phyloP scores from a whole-genome alignment of 768 basidiomycete species.

The Pleurotus salmoneostramineus region DNA sequence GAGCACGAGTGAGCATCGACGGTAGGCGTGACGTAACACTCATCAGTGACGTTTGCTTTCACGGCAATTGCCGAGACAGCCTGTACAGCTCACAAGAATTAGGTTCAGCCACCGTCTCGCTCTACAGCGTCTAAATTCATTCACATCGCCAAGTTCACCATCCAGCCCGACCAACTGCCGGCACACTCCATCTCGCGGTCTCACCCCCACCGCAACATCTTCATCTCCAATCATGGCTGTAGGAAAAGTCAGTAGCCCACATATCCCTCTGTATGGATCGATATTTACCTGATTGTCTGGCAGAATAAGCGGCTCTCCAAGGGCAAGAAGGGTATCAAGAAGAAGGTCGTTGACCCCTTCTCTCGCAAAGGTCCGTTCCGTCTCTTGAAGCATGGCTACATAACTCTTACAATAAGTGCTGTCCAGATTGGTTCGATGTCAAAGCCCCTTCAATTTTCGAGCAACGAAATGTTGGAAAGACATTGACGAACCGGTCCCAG shows the following conservation, averaged over 20 bases:
- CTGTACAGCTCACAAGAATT: slow-evolving; percentile 46
- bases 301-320: slow-evolving; percentile 98
- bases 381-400: not conserved
- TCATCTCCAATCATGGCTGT: slow-evolving; percentile 68
- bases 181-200: slow-evolving; percentile 36
- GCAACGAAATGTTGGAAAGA: slow-evolving; percentile 95
- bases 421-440: slow-evolving; percentile 97
- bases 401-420: not conserved
- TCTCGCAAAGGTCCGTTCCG: slow-evolving; percentile 83
- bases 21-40: slow-evolving; percentile 10
- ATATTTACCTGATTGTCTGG: slow-evolving; percentile 8
- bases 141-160: slow-evolving; percentile 28
- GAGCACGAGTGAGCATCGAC: slow-evolving; percentile 46
- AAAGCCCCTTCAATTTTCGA: slow-evolving; percentile 99
- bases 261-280: not conserved
- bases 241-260: slow-evolving; percentile 62
- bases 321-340: slow-evolving; percentile 99
- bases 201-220: slow-evolving; percentile 30
- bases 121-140: slow-evolving; percentile 27
- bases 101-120: slow-evolving; percentile 54
- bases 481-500: slow-evolving; percentile 95
- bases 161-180: slow-evolving; percentile 47
- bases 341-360: slow-evolving; percentile 99
- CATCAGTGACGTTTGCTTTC: slow-evolving; percentile 23
- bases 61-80: slow-evolving; percentile 34